Percentiles rank a stretch among this genome's conserved stretches.
phyloP scores from a whole-genome alignment of 768 basidiomycete genomes.

The Boletus fagicola region DNA sequence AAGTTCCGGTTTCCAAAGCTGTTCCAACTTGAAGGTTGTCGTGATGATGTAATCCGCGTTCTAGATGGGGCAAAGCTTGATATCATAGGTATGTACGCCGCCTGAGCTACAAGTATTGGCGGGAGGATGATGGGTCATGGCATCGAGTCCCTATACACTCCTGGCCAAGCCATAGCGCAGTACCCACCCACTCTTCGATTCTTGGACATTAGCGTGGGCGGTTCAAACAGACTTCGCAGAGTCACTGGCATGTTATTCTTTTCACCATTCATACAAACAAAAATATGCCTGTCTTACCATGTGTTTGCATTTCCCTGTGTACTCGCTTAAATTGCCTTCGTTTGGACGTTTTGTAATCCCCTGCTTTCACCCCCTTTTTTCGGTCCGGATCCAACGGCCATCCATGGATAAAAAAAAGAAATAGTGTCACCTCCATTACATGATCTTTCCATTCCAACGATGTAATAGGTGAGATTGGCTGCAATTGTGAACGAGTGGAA shows the following conservation, averaged over 20 bases:
- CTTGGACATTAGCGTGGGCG: background rate
- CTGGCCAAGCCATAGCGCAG: background rate
- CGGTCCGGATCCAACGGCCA: background rate
- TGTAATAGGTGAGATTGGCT: background rate
- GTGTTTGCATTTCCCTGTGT: background rate
- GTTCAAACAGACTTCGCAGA: background rate
- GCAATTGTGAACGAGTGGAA: background rate
- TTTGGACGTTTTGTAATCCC: background rate
- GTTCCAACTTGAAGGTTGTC: no score
- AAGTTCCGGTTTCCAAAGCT: background rate
- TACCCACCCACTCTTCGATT: background rate
- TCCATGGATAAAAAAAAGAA: background rate
- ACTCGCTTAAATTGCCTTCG: background rate
- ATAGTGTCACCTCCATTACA: background rate
- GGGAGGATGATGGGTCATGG: background rate
- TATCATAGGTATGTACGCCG: background rate
- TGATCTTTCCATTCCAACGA: background rate
- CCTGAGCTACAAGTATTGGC: constrained; percentile 1
- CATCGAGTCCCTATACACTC: background rate
- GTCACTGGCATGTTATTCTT: no score
- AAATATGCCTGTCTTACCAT: background rate
- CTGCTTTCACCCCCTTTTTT: background rate
- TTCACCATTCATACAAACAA: background rate
- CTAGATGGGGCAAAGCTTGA: background rate
- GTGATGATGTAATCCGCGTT: background rate